Evolutionary conservation across 106 monocot genomes (phyloP).

Genomic region (Apostasia ramifera): DNA sequence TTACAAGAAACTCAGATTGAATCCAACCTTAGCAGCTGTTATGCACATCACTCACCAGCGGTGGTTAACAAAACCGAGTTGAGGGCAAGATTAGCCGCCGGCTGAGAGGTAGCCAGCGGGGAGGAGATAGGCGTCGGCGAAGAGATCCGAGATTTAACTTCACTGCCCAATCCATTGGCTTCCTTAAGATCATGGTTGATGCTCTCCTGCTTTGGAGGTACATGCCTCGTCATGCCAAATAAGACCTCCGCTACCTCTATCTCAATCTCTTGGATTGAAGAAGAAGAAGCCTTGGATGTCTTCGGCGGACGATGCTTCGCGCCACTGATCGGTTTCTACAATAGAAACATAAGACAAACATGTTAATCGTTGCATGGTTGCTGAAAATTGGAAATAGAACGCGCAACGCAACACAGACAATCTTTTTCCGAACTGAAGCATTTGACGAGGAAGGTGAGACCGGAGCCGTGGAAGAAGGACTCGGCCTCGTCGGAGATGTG

Average conservation of each 20-base stretch:
- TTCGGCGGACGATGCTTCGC: conserved; percentile 67
- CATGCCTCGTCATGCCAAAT: conserved; percentile 78
- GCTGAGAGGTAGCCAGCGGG: conserved; percentile 19
- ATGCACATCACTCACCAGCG: conserved; percentile 28
- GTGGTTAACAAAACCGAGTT: conserved; percentile 21
- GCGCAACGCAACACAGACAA: conserved; percentile 15
- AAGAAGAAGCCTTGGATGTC: conserved; percentile 22
- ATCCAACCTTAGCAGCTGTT: neutral
- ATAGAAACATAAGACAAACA: neutral
- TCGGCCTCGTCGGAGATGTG: conserved; percentile 50
- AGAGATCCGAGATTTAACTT: conserved; percentile 35
- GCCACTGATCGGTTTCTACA: conserved; percentile 46
- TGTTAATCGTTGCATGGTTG: neutral
- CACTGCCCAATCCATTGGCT: conserved; percentile 38
- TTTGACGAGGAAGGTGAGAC: conserved; percentile 78
- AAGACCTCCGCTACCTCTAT: conserved; percentile 97
- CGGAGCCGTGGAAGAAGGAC: conserved; percentile 36
- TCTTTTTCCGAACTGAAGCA: conserved; percentile 57
- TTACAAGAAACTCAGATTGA: neutral
- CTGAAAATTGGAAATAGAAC: neutral
- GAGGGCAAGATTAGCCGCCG: conserved; percentile 3
- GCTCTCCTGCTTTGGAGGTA: conserved; percentile 29
- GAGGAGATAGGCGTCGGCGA: conserved; percentile 37
- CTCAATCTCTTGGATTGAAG: conserved; percentile 68
- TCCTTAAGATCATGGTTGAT: conserved; percentile 42